Percentiles rank a stretch among this genome's conserved stretches.
Conservation (phyloP, 192 early-diverging fungal genomes). For the Coemansia sp. region DNA sequence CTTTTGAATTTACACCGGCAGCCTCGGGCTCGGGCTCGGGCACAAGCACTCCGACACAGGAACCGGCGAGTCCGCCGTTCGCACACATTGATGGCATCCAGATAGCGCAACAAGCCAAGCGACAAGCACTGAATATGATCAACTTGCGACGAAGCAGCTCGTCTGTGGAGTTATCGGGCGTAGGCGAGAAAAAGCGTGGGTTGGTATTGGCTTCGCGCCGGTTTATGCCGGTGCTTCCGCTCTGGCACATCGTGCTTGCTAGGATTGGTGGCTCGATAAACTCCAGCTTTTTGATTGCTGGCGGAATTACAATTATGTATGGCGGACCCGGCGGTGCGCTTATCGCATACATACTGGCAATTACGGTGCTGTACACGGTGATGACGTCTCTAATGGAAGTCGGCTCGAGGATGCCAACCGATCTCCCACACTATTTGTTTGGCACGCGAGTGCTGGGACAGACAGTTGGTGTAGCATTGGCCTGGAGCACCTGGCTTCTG, state of each 20-base stretch:
- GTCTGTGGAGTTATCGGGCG: neutral
- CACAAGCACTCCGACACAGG: slow-evolving; percentile 4
- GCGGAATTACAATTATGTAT: slow-evolving; percentile 14
- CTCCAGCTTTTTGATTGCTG: slow-evolving; percentile 12
- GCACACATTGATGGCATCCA: neutral
- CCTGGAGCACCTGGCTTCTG: slow-evolving; percentile 18
- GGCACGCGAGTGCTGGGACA: slow-evolving; percentile 12
- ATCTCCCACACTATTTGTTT: slow-evolving; percentile 21
- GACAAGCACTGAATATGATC: neutral
- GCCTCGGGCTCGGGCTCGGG: slow-evolving; percentile 5
- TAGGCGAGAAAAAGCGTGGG: slow-evolving; percentile 7
- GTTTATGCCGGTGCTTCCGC: neutral
- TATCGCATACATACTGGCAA: slow-evolving; percentile 7
- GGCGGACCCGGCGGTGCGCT: slow-evolving; percentile 25
- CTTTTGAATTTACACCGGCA: neutral
- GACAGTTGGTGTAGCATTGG: slow-evolving; percentile 16
- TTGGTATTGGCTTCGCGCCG: neutral
- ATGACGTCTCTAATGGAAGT: slow-evolving; percentile 30
- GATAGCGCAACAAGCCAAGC: slow-evolving; percentile 2
- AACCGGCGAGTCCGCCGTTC: neutral
- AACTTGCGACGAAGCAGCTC: neutral
- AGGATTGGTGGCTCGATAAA: slow-evolving; percentile 13
- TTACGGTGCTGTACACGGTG: slow-evolving; percentile 9
- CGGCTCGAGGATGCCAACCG: slow-evolving; percentile 9
- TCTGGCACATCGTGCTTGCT: slow-evolving; percentile 3